Evolutionary conservation across 2,329 filamentous ascomycete species (phyloP).

Genomic region (Sarocladiaceae sp.): DNA sequence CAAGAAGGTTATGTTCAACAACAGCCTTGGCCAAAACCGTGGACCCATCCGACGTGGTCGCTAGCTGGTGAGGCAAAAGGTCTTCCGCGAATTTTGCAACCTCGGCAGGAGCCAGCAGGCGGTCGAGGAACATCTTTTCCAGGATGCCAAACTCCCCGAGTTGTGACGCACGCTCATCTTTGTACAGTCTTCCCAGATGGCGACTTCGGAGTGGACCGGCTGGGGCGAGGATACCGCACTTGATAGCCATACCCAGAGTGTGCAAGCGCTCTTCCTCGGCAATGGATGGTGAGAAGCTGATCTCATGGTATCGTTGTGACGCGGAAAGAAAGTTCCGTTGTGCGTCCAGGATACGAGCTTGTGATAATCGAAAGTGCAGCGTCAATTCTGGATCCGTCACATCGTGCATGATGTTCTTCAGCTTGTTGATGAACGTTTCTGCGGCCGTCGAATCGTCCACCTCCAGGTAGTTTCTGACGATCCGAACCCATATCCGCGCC

Average conservation of each 20-base stretch:
- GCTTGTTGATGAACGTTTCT: conserved; percentile 85
- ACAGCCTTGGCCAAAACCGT: conserved; percentile 93
- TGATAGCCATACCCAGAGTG: conserved; percentile 81
- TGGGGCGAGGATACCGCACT: conserved; percentile 87
- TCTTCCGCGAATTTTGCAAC: conserved; percentile 80
- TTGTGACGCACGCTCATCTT: conserved; percentile 77
- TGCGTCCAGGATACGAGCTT: conserved; percentile 89
- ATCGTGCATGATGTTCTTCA: conserved; percentile 85
- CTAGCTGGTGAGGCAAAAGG: conserved; percentile 83
- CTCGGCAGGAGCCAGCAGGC: conserved; percentile 75
- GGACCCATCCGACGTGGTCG: conserved; percentile 81
- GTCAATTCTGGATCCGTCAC: conserved; percentile 70
- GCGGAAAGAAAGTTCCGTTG: conserved; percentile 87
- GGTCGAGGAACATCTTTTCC: conserved; percentile 96
- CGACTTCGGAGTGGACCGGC: conserved; percentile 82
- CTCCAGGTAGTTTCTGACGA: conserved; percentile 91
- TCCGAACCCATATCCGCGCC: conserved; percentile 84
- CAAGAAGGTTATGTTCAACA: conserved; percentile 92
- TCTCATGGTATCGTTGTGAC: conserved; percentile 80
- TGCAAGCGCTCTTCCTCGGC: conserved; percentile 81
- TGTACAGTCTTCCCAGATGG: conserved; percentile 80
- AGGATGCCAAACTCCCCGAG: conserved; percentile 82
- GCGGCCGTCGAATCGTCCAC: conserved; percentile 85
- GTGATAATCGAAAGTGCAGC: conserved; percentile 84
- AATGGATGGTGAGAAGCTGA: conserved; percentile 74